A percentile compares a stretch with the other conserved stretches of the same genome.
These are phyloP conservation scores for Henningerozyma blattae DNA, from an alignment of 805 yeast species.

Conservation along the genomic window DNA sequence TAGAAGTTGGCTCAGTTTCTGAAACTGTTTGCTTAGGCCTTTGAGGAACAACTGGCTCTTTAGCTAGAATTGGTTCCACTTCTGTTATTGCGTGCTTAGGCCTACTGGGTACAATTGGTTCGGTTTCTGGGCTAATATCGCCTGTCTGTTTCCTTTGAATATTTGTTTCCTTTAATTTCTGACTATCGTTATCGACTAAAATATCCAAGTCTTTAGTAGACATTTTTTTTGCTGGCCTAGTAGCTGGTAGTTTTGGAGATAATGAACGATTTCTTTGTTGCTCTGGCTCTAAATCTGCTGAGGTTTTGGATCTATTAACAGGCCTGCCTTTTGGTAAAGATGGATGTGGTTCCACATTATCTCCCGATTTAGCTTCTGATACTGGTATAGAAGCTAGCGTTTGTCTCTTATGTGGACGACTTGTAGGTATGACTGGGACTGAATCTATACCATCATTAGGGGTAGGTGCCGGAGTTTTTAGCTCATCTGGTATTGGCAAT, in stretches of 20 bases:
- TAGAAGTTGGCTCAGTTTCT: conserved; percentile 1
- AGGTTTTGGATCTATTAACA: conserved; percentile 2
- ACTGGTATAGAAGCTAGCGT: no score
- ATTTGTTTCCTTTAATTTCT: conserved; percentile 6
- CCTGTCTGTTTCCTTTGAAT: neutral
- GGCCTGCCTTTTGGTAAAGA: conserved; percentile 6
- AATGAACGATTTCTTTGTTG: neutral
- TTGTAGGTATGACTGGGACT: conserved; percentile 1
- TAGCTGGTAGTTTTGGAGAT: conserved; percentile 4
- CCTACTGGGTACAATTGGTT: neutral
- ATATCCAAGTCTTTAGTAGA: conserved; percentile 7
- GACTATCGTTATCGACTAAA: conserved; percentile 6
- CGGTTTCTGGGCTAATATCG: neutral
- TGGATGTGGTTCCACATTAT: neutral
- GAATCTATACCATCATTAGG: no score
- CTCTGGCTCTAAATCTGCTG: neutral
- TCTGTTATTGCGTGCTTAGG: neutral
- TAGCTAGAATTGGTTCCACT: neutral
- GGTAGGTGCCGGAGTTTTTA: no score
- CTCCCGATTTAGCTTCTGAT: no score
- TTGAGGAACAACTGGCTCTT: conserved; percentile 5
- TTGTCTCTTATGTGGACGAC: no score
- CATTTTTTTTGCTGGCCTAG: conserved; percentile 4
- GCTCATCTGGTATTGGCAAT: no score
- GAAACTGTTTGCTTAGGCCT: conserved; percentile 6